Evolutionary conservation across 2,329 filamentous ascomycete species (phyloP).

Genomic region (Lecanicillium sp.): DNA sequence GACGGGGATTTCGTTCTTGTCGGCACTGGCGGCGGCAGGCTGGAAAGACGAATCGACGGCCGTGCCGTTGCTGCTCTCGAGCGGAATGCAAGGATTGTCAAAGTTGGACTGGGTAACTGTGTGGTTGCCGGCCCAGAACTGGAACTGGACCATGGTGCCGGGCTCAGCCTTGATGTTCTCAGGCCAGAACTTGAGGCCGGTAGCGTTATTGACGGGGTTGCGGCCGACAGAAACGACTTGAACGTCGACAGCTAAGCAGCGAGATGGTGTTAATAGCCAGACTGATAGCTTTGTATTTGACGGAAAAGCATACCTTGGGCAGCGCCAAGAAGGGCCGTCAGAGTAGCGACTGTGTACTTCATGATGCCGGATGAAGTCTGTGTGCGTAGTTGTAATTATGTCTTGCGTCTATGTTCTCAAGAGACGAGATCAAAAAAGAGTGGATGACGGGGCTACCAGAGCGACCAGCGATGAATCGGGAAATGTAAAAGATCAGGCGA

Average conservation of each 20-base stretch:
- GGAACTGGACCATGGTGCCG: slow-evolving; percentile 60
- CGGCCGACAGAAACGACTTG: slow-evolving; percentile 60
- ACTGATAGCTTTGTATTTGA: no score
- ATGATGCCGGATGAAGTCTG: slow-evolving; percentile 31
- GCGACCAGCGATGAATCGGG: slow-evolving; percentile 14
- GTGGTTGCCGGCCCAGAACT: slow-evolving; percentile 64
- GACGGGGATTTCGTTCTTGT: slow-evolving; percentile 48
- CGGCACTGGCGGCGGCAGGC: slow-evolving; percentile 47
- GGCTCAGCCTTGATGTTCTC: slow-evolving; percentile 54
- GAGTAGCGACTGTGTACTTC: slow-evolving; percentile 40
- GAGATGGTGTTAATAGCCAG: no score
- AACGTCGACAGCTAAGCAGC: slow-evolving; percentile 30
- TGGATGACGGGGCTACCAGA: slow-evolving; percentile 20
- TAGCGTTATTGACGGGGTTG: slow-evolving; percentile 39
- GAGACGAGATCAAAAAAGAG: slow-evolving; percentile 15
- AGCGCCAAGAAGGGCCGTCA: slow-evolving; percentile 39
- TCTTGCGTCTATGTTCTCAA: no score
- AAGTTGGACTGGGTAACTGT: slow-evolving; percentile 74
- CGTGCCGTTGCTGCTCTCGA: slow-evolving; percentile 43
- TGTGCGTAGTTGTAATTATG: slow-evolving; percentile 13
- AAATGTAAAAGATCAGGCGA: slow-evolving; percentile 8
- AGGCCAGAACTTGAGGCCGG: slow-evolving; percentile 53
- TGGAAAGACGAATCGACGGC: slow-evolving; percentile 64
- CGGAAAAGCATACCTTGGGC: slow-evolving; percentile 35
- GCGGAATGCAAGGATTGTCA: slow-evolving; percentile 60